phyloP scores from a whole-genome alignment of 371 early-diverging fungal genomes.

The Apophysomyces elegans region DNA sequence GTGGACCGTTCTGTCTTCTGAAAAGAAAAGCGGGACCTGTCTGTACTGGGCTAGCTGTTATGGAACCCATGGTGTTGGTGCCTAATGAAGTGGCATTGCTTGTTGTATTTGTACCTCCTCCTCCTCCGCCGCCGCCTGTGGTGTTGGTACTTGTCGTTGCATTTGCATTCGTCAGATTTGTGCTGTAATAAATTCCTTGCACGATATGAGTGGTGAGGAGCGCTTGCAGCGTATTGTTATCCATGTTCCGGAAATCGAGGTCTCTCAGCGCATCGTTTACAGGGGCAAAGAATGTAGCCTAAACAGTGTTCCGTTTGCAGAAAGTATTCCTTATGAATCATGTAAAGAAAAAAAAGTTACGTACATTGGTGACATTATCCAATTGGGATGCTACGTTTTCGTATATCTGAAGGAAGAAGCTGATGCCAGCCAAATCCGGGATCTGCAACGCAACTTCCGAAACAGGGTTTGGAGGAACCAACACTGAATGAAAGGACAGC shows the following conservation, averaged over 20 bases:
- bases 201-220: conserved; percentile 38
- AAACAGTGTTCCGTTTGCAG: background rate
- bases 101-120: background rate
- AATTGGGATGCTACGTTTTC: conserved; percentile 20
- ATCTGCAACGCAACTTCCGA: conserved; percentile 20
- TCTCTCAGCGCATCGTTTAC: conserved; percentile 25
- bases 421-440: conserved; percentile 17
- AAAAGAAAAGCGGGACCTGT: background rate
- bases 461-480: conserved; percentile 34
- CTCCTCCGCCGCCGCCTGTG: background rate
- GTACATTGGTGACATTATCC: conserved; percentile 34
- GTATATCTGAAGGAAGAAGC: conserved; percentile 12
- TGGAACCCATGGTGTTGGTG: background rate
- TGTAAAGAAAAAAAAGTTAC: conserved; percentile 1
- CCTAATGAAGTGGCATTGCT: background rate
- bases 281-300: conserved; percentile 50
- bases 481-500: conserved; percentile 22
- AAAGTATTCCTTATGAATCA: too few species aligned
- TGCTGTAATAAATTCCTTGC: conserved; percentile 39
- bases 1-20: background rate
- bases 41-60: background rate
- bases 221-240: conserved; percentile 7
- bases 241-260: conserved; percentile 1
- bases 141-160: background rate
- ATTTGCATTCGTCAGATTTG: conserved; percentile 33